Evolutionary conservation across 495 filamentous ascomycete species (phyloP).

Genomic region (Talaromyces adpressus): DNA sequence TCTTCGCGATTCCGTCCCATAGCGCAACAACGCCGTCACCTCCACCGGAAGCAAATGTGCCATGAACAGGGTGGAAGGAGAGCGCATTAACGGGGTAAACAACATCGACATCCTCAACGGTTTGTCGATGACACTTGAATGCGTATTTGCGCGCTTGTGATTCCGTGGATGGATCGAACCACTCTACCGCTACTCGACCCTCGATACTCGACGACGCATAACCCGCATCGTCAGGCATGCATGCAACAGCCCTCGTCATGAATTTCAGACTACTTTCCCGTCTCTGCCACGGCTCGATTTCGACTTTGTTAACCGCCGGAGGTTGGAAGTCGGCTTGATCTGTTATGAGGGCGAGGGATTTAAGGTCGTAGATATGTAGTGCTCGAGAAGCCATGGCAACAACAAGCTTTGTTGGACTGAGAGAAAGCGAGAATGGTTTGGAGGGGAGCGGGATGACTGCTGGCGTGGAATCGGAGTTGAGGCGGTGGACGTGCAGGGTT

Average conservation of each 20-base stretch:
- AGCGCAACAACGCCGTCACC: constrained; percentile 92
- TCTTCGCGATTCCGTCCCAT: constrained; percentile 91
- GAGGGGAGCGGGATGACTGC: constrained; percentile 62
- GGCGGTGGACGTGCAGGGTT: constrained; percentile 76
- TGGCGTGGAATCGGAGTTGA: constrained; percentile 35
- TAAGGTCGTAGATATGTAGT: constrained; percentile 87
- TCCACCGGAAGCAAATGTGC: constrained; percentile 88
- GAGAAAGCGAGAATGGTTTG: constrained; percentile 82
- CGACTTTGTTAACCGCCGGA: constrained; percentile 31
- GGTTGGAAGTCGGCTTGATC: constrained; percentile 37
- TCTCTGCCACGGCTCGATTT: constrained; percentile 77
- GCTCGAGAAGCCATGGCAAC: constrained; percentile 92
- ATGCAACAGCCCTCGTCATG: constrained; percentile 87
- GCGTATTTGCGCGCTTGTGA: constrained; percentile 92
- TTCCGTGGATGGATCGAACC: constrained; percentile 82
- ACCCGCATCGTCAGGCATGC: constrained; percentile 91
- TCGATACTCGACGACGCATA: constrained; percentile 88
- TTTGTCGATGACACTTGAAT: constrained; percentile 94
- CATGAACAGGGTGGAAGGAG: constrained; percentile 82
- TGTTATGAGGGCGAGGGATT: constrained; percentile 48
- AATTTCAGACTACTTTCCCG: constrained; percentile 91
- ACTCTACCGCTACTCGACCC: constrained; percentile 90
- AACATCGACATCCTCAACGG: constrained; percentile 64
- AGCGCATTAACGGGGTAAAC: constrained; percentile 95
- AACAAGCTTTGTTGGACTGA: constrained; percentile 75